Conservation (phyloP, 2,329 filamentous ascomycete genomes). For the Tolypocladium guangdongense region DNA sequence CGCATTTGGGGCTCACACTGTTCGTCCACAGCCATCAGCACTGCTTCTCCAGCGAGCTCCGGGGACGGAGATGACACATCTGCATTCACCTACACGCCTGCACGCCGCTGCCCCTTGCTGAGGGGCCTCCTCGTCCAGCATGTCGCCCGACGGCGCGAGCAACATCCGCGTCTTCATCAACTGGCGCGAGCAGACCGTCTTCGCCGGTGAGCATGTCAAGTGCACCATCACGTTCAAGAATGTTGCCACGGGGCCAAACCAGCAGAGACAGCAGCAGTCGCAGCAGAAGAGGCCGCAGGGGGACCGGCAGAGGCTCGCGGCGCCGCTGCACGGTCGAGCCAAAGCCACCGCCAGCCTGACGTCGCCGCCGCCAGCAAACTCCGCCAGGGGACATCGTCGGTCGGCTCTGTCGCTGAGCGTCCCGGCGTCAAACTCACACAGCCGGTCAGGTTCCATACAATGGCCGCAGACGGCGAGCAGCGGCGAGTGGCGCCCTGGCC, state of each 20-base stretch:
- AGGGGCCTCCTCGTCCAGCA: slow-evolving; percentile 22
- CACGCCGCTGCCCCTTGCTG: slow-evolving; percentile 18
- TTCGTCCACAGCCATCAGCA: neutral
- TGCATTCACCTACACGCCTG: slow-evolving; percentile 12
- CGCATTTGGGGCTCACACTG: neutral
- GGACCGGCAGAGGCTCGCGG: slow-evolving; percentile 27
- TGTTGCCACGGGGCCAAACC: slow-evolving; percentile 39
- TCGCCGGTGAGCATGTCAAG: slow-evolving; percentile 90
- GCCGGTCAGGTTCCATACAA: slow-evolving; percentile 35
- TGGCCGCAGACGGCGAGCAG: slow-evolving; percentile 28
- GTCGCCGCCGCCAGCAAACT: slow-evolving; percentile 28
- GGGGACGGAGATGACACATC: slow-evolving; percentile 19
- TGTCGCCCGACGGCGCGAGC: slow-evolving; percentile 38
- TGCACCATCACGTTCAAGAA: slow-evolving; percentile 97
- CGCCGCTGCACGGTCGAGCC: slow-evolving; percentile 30
- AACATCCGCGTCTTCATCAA: slow-evolving; percentile 93
- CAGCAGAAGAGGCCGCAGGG: slow-evolving; percentile 12
- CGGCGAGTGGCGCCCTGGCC: slow-evolving; percentile 27
- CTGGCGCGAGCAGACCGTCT: slow-evolving; percentile 90
- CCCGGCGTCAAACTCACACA: slow-evolving; percentile 32
- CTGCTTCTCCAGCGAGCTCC: slow-evolving; percentile 2
- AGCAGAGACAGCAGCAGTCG: slow-evolving; percentile 15
- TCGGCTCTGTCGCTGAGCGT: slow-evolving; percentile 55
- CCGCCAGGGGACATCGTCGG: slow-evolving; percentile 46
- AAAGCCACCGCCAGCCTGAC: slow-evolving; percentile 34